Evolutionary conservation across 1,139 yeast genomes (phyloP).

Genomic region (Kluyveromyces marxianus): DNA sequence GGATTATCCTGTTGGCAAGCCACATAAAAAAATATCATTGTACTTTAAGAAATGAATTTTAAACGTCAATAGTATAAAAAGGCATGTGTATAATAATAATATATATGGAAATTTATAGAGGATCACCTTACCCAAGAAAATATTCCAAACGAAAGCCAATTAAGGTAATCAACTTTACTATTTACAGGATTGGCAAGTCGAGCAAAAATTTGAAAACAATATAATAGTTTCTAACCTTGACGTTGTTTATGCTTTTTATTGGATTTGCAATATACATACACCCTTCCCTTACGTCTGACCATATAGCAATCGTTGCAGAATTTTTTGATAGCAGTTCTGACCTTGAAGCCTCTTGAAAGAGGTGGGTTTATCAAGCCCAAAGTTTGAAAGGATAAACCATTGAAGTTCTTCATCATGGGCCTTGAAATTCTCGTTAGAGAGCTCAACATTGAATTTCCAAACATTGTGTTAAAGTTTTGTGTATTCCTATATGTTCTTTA

Average conservation of each 20-base stretch:
- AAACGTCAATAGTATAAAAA: no score
- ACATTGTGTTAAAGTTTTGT: neutral
- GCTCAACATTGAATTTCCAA: constrained; percentile 10
- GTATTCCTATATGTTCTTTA: neutral
- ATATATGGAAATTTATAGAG: neutral
- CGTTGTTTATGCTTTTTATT: constrained; percentile 95
- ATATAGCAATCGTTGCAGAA: constrained; percentile 85
- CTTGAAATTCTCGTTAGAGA: constrained; percentile 7
- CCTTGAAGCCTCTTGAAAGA: constrained; percentile 51
- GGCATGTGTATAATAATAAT: no score
- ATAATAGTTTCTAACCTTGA: constrained; percentile 51
- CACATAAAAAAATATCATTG: constrained; percentile 7
- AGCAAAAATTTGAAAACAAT: neutral
- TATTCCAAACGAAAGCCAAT: no score
- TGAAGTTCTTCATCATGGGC: constrained; percentile 5
- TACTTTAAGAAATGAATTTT: neutral
- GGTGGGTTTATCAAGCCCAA: constrained; percentile 22
- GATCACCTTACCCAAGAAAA: neutral
- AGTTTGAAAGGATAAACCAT: constrained; percentile 6
- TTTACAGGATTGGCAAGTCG: no score
- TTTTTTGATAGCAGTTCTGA: constrained; percentile 80
- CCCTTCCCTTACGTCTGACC: constrained; percentile 91
- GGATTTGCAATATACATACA: constrained; percentile 84
- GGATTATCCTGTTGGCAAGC: constrained; percentile 52
- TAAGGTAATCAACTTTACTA: no score